Percentiles rank a stretch among this genome's conserved stretches.
Evolutionary conservation across 768 basidiomycete species (phyloP).

Genomic region (Tylopilus plumbeoviolaceoides): DNA sequence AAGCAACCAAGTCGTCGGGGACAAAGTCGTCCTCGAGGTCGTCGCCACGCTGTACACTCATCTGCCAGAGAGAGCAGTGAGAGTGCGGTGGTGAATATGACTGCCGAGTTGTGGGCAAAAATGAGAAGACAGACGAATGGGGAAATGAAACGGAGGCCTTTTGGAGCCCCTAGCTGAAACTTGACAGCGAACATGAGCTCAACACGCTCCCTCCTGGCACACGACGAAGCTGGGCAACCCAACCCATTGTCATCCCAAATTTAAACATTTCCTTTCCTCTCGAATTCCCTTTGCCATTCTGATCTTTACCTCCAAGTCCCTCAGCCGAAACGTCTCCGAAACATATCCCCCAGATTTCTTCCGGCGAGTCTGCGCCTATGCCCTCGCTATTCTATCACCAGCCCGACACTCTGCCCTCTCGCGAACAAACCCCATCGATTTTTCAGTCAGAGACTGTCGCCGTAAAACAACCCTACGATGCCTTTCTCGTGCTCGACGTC

Average conservation of each 20-base stretch:
- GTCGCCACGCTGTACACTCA: conserved; percentile 52
- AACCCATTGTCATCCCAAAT: conserved; percentile 5
- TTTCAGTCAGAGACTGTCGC: conserved; percentile 11
- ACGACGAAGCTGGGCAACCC: conserved; percentile 4
- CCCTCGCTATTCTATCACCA: conserved; percentile 17
- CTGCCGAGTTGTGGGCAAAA: background rate
- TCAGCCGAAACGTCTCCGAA: background rate
- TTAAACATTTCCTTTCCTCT: background rate
- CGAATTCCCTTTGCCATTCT: conserved; percentile 8
- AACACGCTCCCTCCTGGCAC: conserved; percentile 20
- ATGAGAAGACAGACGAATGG: conserved; percentile 1
- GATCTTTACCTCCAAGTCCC: conserved; percentile 4
- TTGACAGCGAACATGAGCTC: conserved; percentile 26
- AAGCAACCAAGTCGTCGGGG: conserved; percentile 61
- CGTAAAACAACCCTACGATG: conserved; percentile 56
- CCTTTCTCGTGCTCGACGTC: conserved; percentile 85
- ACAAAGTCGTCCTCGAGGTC: conserved; percentile 84
- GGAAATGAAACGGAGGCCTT: conserved; percentile 7
- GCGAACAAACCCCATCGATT: background rate
- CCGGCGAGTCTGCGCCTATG: conserved; percentile 7
- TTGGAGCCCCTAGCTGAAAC: background rate
- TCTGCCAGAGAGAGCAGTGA: background rate
- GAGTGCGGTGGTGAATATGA: background rate
- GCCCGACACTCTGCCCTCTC: background rate
- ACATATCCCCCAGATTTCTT: background rate